Evolutionary conservation across 2,329 filamentous ascomycete species (phyloP).

Genomic region (Beauveria sp.): DNA sequence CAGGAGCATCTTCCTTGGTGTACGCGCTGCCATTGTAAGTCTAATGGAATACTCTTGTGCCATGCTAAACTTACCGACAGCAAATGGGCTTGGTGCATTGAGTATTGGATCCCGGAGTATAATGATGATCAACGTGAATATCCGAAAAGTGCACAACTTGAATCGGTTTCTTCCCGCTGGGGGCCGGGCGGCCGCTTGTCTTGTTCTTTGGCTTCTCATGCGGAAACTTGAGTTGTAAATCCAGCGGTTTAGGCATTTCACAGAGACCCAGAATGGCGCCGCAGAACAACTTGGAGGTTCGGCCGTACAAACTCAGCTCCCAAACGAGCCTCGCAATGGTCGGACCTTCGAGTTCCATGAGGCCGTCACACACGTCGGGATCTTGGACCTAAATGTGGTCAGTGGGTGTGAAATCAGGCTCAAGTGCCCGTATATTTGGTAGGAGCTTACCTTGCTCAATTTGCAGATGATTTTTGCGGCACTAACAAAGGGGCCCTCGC

Average conservation of each 20-base stretch:
- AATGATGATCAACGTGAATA: constrained; percentile 50
- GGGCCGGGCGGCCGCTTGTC: constrained; percentile 25
- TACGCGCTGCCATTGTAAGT: constrained; percentile 30
- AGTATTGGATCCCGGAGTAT: constrained; percentile 44
- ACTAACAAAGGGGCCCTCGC: constrained; percentile 33
- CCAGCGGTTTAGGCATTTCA: constrained; percentile 36
- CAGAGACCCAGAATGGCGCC: constrained; percentile 47
- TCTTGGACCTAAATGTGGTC: constrained; percentile 35
- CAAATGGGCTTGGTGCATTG: constrained; percentile 53
- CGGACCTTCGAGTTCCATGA: constrained; percentile 44
- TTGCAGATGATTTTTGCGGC: constrained; percentile 26
- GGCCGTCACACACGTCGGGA: constrained; percentile 47
- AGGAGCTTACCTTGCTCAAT: constrained; percentile 21
- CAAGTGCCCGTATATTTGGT: neutral
- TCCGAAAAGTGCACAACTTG: constrained; percentile 54
- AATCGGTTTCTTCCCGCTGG: constrained; percentile 39
- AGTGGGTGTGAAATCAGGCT: neutral
- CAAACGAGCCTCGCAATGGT: constrained; percentile 43
- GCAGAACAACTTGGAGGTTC: constrained; percentile 44
- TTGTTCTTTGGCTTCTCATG: constrained; percentile 26
- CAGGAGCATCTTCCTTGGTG: constrained; percentile 37
- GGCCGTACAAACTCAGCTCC: constrained; percentile 39
- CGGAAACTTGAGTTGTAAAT: constrained; percentile 37
- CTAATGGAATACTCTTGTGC: too few species aligned
- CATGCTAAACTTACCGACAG: constrained; percentile 34